These are phyloP conservation scores for Cytospora mali DNA, from an alignment of 2,329 filamentous ascomycete species.

Conservation along the genomic window DNA sequence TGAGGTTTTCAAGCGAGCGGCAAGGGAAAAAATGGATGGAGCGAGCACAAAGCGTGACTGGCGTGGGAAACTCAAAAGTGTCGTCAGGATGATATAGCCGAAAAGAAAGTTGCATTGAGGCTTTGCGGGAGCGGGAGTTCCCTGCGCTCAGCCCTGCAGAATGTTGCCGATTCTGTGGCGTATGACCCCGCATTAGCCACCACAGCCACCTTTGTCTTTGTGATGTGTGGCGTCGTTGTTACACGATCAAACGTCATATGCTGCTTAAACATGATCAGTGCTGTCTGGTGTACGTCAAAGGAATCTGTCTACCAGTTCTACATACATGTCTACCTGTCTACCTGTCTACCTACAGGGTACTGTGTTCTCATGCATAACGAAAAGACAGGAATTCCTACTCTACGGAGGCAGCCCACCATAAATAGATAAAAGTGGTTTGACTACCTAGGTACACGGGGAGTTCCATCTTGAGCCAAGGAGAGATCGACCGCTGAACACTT, in stretches of 20 bases:
- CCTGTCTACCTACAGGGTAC: no score
- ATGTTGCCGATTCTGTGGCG: not conserved
- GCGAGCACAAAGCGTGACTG: no score
- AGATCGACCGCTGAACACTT: no score
- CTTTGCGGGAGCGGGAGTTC: not conserved
- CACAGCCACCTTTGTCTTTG: no score
- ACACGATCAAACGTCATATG: not conserved
- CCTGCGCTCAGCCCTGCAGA: not conserved
- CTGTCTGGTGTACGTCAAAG: not conserved
- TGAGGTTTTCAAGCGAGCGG: not conserved
- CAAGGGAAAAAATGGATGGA: not conserved
- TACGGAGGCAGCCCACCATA: no score
- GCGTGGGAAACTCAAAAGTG: not conserved
- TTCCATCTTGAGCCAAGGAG: no score
- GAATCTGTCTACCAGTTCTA: no score
- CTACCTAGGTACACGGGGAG: no score
- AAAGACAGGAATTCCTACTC: no score
- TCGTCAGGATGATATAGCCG: not conserved
- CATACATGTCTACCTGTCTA: no score
- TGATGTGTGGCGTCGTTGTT: not conserved
- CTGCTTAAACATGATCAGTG: not conserved
- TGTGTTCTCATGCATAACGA: no score
- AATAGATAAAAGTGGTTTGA: no score
- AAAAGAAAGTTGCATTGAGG: not conserved
- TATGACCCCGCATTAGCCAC: not conserved